Conservation (phyloP, 179 eudicot species). For the Corrigiola litoralis region DNA sequence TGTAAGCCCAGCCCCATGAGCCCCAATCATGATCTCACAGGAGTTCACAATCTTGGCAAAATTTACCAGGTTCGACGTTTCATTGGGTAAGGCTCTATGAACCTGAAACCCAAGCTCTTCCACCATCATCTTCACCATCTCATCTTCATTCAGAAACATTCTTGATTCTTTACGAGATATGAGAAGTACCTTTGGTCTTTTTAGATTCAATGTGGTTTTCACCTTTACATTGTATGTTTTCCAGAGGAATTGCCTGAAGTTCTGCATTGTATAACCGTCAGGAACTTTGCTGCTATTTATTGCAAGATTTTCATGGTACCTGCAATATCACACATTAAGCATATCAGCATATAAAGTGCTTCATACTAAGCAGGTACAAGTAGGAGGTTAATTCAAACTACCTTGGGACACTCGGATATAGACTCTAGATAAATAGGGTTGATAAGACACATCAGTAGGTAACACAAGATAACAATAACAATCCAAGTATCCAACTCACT, state of each 20-base stretch:
- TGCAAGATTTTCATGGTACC: constrained; percentile 38
- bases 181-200: constrained; percentile 33
- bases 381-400: not conserved
- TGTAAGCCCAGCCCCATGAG: constrained; percentile 47
- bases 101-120: constrained; percentile 34
- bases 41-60: constrained; percentile 33
- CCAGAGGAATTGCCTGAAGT: constrained; percentile 31
- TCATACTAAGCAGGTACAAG: not conserved
- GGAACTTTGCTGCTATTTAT: constrained; percentile 33
- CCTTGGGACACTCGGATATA: too few relatives aligned
- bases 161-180: constrained; percentile 34
- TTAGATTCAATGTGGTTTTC: constrained; percentile 18
- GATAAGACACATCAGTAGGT: too few relatives aligned
- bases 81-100: constrained; percentile 27
- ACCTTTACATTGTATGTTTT: constrained; percentile 23
- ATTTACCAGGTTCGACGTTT: constrained; percentile 20
- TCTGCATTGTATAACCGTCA: constrained; percentile 34
- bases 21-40: constrained; percentile 38
- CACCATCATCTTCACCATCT: constrained; percentile 33
- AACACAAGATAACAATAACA: too few relatives aligned
- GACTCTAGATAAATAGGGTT: too few relatives aligned
- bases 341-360: not conserved
- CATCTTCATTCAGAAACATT: constrained; percentile 32
- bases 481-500: too few relatives aligned
- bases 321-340: constrained; percentile 14